Conservation (phyloP, 2,329 filamentous ascomycete genomes). For the Cytospora piceae region DNA sequence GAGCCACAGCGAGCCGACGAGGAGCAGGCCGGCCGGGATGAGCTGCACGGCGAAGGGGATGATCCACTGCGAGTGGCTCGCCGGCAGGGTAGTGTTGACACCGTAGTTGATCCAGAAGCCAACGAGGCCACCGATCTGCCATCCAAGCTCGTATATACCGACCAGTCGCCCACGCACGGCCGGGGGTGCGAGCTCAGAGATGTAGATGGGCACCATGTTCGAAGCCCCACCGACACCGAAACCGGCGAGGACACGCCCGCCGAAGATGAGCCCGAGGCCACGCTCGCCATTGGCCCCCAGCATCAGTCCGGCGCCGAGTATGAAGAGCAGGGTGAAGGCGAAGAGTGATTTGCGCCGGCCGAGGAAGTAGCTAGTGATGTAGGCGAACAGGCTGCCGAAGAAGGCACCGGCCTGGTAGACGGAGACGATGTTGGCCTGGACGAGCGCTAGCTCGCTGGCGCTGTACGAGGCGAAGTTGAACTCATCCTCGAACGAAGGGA, state of each 20-base stretch:
- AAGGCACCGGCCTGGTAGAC: constrained; percentile 84
- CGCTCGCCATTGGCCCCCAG: constrained; percentile 64
- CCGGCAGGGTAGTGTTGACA: constrained; percentile 53
- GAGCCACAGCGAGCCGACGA: constrained; percentile 62
- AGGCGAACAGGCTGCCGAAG: constrained; percentile 75
- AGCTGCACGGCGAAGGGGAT: constrained; percentile 70
- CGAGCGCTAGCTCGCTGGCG: constrained; percentile 53
- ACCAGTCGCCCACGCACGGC: constrained; percentile 67
- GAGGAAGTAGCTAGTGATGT: constrained; percentile 66
- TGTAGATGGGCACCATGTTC: constrained; percentile 67
- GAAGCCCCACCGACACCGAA: constrained; percentile 66
- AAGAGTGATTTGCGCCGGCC: constrained; percentile 69
- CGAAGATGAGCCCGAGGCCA: constrained; percentile 67
- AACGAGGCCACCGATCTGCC: constrained; percentile 65
- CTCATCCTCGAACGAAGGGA: constrained; percentile 70
- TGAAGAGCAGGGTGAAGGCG: constrained; percentile 65
- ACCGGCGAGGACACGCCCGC: constrained; percentile 65
- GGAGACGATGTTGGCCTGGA: constrained; percentile 77
- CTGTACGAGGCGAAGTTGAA: constrained; percentile 64
- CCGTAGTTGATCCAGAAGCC: constrained; percentile 71
- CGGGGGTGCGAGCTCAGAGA: constrained; percentile 63
- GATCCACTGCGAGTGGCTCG: constrained; percentile 61
- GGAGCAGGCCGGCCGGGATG: constrained; percentile 64
- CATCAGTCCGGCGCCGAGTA: constrained; percentile 73
- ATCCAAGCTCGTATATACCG: constrained; percentile 69